These are phyloP conservation scores for Citrullus colocynthis DNA, from an alignment of 306 rosid genomes.

Conservation along the genomic window DNA sequence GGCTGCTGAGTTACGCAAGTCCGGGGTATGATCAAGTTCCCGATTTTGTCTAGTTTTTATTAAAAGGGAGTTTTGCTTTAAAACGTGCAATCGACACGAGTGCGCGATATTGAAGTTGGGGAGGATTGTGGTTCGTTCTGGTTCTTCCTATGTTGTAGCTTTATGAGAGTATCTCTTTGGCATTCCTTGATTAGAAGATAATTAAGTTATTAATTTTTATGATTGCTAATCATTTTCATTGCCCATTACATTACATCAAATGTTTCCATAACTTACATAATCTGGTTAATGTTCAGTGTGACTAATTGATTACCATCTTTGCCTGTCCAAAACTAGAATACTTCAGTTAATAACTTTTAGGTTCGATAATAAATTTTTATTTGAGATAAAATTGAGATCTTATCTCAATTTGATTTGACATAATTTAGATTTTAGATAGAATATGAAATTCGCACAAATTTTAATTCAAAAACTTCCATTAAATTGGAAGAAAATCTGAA, in stretches of 20 bases:
- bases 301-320: too few relatives aligned
- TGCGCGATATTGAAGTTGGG: not conserved
- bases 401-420: too few relatives aligned
- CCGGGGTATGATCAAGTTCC: slow-evolving; percentile 21
- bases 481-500: too few relatives aligned
- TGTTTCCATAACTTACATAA: not conserved
- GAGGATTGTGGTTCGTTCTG: not conserved
- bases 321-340: too few relatives aligned
- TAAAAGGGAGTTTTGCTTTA: slow-evolving; percentile 9
- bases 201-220: not conserved
- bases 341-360: too few relatives aligned
- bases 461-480: too few relatives aligned
- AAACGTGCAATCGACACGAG: not conserved
- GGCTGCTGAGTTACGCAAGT: slow-evolving; percentile 62
- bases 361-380: too few relatives aligned
- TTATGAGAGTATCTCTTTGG: not conserved
- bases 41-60: slow-evolving; percentile 15
- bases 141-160: slow-evolving; percentile 4
- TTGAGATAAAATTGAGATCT: too few relatives aligned
- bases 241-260: too few relatives aligned
- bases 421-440: too few relatives aligned
- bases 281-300: not conserved
- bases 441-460: too few relatives aligned
- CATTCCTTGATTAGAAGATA: slow-evolving; percentile 5
- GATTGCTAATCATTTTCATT: not conserved